Base-by-base conservation (phyloP, 2,329 filamentous ascomycete genomes). In the Thelonectria rubi region DNA sequence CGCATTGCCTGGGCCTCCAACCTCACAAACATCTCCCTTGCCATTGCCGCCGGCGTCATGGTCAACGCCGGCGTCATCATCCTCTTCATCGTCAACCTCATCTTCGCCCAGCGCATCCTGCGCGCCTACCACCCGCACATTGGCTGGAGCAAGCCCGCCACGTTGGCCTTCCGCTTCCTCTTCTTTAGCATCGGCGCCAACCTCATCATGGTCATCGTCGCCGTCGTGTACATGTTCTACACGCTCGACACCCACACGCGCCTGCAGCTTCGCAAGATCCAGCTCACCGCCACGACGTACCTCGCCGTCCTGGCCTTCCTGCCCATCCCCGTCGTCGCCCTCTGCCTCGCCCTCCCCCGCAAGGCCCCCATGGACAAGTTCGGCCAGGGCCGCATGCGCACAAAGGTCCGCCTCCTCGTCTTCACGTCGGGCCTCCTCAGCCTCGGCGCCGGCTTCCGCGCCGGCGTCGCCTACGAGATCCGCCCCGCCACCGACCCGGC, bases 31-130 rank as follows among this genome's bases (percentile, higher is more conserved):
- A 61, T 77, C 53, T 68, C 73, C 57, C 67, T 87, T 58, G 81
- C 79, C 69, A 83, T 88, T 62, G 87, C 89, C 8, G 86, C 91
- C 3, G 82, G 82, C 65, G 85, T 95, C 71, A 88, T 95, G 69
- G 86, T 92, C 59, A 86, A 88, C 46, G 88, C 90, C 0, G 92
- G 92, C 43, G 87, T 93, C 15, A 74, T 96, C 34, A 76, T 96
- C 8, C 79, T 96, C 24, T 94, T 91, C 76, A 78, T 94, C 69
- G 80, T 93, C 76, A 95, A 97, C 77, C 78, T 96, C 43, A 79
- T 95, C 70, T 91, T 94, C 72, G 78, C 89, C 0, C 91, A 93
- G 76, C 88, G 93, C 47, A 82, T 97, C 24, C 76, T 95, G 17
- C 85, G 93, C 55, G 90, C 90, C 5, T 85, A 87, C 47, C 91